These are phyloP conservation scores for Dendrocalamus latiflorus DNA, from an alignment of 202 grass and related monocot species.

Conservation along the genomic window DNA sequence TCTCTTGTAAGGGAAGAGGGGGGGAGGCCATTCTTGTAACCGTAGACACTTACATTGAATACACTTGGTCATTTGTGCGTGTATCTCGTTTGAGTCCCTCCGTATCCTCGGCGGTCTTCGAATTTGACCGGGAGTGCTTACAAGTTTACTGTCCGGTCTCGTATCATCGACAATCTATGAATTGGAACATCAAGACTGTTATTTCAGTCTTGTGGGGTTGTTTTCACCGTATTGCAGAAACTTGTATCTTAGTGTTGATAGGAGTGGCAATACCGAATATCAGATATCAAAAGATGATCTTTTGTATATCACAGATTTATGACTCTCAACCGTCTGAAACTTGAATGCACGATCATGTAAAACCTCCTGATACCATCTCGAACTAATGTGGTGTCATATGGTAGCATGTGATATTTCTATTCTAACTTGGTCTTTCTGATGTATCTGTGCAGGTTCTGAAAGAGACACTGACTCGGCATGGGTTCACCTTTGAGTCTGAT, in stretches of 20 bases:
- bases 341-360: neutral
- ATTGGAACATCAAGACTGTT: no score
- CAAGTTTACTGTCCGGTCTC: no score
- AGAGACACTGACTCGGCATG: conserved; percentile 72
- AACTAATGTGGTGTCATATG: neutral
- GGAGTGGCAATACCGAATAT: neutral
- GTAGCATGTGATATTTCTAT: neutral
- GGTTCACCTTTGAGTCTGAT: no score
- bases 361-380: neutral
- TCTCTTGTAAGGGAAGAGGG: no score
- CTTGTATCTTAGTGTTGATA: neutral
- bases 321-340: neutral
- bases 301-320: conserved; percentile 12
- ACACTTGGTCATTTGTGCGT: no score
- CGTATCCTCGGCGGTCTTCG: no score
- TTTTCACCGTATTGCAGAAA: neutral
- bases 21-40: no score
- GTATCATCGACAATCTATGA: no score
- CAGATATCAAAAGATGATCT: neutral
- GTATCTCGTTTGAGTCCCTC: no score
- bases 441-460: conserved; percentile 63
- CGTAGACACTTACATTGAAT: no score
- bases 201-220: neutral
- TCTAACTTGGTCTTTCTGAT: conserved; percentile 9
- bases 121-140: no score